Evolutionary conservation across 306 rosid species (phyloP).

Genomic region (Dalbergia cochinchinensis): DNA sequence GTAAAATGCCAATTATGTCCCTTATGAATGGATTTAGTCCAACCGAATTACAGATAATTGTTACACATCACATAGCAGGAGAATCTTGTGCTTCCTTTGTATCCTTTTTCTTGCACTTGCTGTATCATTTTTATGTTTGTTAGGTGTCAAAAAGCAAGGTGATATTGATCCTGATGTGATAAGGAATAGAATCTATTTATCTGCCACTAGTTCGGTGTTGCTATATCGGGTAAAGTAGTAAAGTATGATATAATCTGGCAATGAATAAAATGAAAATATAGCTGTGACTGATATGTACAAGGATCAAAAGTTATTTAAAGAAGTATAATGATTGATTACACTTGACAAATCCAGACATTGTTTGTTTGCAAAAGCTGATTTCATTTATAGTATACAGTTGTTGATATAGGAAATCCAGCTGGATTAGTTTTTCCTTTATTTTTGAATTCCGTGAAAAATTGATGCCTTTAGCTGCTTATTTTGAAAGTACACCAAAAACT

Average conservation of each 20-base stretch:
- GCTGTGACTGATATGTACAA: conserved; percentile 8
- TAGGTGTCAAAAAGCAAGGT: conserved; percentile 5
- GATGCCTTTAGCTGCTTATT: conserved; percentile 22
- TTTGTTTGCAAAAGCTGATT: background rate
- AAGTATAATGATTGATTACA: background rate
- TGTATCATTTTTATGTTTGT: conserved; percentile 19
- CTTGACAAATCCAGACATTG: conserved; percentile 2
- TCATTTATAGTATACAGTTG: conserved; percentile 1
- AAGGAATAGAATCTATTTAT: background rate
- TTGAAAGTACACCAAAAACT: conserved; percentile 4
- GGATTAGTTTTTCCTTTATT: background rate
- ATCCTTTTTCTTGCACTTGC: background rate
- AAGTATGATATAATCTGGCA: background rate
- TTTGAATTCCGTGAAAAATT: background rate
- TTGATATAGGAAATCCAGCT: too few species aligned
- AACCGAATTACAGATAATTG: background rate
- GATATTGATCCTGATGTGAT: conserved; percentile 17
- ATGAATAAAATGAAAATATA: background rate
- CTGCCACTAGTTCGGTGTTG: too few species aligned
- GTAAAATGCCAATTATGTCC: conserved; percentile 22
- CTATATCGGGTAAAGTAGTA: too few species aligned
- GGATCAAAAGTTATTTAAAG: background rate
- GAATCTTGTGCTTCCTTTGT: conserved; percentile 3
- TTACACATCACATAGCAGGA: background rate
- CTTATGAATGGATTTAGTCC: conserved; percentile 1